Evolutionary conservation across 805 yeast species (phyloP).

Genomic region (Aciculoconidium aculeatum): DNA sequence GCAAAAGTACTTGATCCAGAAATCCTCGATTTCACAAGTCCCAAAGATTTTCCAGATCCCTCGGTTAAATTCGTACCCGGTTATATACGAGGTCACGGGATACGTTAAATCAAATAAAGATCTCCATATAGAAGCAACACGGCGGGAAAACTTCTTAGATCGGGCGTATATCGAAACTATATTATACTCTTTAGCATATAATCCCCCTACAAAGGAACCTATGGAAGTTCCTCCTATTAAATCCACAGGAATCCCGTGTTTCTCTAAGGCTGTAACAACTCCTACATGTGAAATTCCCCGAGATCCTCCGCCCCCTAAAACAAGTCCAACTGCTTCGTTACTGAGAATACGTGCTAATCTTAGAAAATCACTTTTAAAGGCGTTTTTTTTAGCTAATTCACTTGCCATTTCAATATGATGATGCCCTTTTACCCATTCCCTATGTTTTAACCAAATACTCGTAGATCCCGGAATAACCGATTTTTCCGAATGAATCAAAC

Average conservation of each 20-base stretch:
- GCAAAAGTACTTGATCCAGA: slow-evolving; percentile 85
- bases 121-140: slow-evolving; percentile 85
- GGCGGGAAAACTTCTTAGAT: slow-evolving; percentile 76
- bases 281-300: slow-evolving; percentile 92
- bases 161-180: slow-evolving; percentile 87
- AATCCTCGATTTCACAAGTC: slow-evolving; percentile 87
- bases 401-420: slow-evolving; percentile 79
- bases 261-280: slow-evolving; percentile 83
- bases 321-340: slow-evolving; percentile 91
- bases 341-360: slow-evolving; percentile 85
- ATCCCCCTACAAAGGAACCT: slow-evolving; percentile 92
- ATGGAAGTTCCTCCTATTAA: slow-evolving; percentile 94
- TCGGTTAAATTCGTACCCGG: slow-evolving; percentile 95
- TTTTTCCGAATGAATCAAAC: slow-evolving; percentile 77
- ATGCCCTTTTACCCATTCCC: slow-evolving; percentile 90
- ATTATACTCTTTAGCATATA: slow-evolving; percentile 89
- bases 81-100: slow-evolving; percentile 90
- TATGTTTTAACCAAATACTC: slow-evolving; percentile 71
- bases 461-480: slow-evolving; percentile 83
- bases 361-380: slow-evolving; percentile 86
- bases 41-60: slow-evolving; percentile 98
- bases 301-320: slow-evolving; percentile 97
- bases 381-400: slow-evolving; percentile 15
- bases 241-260: slow-evolving; percentile 89
- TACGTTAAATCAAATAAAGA: slow-evolving; percentile 78